A percentile compares a stretch with the other conserved stretches of the same genome.
phyloP scores from a whole-genome alignment of 345 rosid genomes.

The Geranium brycei region DNA sequence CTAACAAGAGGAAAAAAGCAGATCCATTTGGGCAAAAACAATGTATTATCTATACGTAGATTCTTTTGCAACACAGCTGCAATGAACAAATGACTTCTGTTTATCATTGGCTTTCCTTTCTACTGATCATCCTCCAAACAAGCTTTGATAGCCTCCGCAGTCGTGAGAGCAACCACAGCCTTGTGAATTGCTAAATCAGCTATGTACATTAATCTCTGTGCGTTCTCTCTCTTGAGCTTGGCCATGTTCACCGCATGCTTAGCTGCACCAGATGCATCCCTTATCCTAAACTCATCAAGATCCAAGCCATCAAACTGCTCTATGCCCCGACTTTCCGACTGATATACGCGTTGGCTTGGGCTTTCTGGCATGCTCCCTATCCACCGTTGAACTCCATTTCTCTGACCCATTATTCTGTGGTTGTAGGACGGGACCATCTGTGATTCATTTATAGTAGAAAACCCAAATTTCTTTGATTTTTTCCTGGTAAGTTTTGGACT shows the following conservation, averaged over 20 bases:
- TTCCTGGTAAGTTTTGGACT: conserved; percentile 36
- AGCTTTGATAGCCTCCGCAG: conserved; percentile 73
- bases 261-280: conserved; percentile 76
- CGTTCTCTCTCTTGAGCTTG: conserved; percentile 67
- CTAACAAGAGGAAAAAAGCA: no score
- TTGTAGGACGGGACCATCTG: conserved; percentile 12
- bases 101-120: neutral
- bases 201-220: conserved; percentile 56
- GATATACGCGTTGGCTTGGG: conserved; percentile 20
- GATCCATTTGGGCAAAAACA: no score
- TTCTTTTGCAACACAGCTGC: no score
- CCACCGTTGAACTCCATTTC: conserved; percentile 34
- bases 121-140: conserved; percentile 40
- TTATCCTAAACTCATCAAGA: conserved; percentile 50
- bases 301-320: conserved; percentile 23
- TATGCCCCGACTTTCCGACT: conserved; percentile 22
- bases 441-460: conserved; percentile 15
- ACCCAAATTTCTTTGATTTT: conserved; percentile 33
- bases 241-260: conserved; percentile 50
- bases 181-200: conserved; percentile 87
- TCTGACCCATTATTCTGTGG: conserved; percentile 13
- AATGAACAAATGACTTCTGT: no score
- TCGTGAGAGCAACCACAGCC: conserved; percentile 76
- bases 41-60: no score
- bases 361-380: conserved; percentile 27